Evolutionary conservation across 345 rosid species (phyloP).

Genomic region (Populus euphratica): DNA sequence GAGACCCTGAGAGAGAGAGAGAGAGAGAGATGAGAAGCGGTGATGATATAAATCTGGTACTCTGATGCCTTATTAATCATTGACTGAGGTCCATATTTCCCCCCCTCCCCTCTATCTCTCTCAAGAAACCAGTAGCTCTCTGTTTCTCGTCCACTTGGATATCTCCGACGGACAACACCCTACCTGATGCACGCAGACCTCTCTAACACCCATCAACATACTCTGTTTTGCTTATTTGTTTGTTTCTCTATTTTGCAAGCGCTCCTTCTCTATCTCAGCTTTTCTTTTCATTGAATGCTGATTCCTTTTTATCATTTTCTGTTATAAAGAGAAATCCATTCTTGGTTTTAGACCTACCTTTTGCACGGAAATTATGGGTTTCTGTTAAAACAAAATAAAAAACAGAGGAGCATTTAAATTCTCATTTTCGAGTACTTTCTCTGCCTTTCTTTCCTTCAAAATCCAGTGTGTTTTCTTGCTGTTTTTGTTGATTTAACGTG

Average conservation of each 20-base stretch:
- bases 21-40: not conserved
- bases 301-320: constrained; percentile 10
- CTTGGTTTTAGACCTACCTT: constrained; percentile 2
- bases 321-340: not conserved
- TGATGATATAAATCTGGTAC: constrained; percentile 1
- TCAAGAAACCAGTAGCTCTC: not conserved
- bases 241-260: not conserved
- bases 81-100: not conserved
- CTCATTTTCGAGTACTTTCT: too few species aligned
- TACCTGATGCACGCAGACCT: not conserved
- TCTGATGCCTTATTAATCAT: not conserved
- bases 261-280: not conserved
- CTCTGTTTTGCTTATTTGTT: not conserved
- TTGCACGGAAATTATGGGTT: constrained; percentile 26
- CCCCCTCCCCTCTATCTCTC: not conserved
- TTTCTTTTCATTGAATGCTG: constrained; percentile 20
- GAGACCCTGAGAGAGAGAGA: not conserved
- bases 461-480: not conserved
- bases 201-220: constrained; percentile 1
- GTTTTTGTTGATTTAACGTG: not conserved
- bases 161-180: not conserved
- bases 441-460: not conserved
- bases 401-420: not conserved
- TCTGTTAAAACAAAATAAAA: constrained; percentile 19
- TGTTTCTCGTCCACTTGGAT: not conserved